Evolutionary conservation across 2,329 filamentous ascomycete genomes (phyloP).

Genomic region (Celoporthe dispersa): DNA sequence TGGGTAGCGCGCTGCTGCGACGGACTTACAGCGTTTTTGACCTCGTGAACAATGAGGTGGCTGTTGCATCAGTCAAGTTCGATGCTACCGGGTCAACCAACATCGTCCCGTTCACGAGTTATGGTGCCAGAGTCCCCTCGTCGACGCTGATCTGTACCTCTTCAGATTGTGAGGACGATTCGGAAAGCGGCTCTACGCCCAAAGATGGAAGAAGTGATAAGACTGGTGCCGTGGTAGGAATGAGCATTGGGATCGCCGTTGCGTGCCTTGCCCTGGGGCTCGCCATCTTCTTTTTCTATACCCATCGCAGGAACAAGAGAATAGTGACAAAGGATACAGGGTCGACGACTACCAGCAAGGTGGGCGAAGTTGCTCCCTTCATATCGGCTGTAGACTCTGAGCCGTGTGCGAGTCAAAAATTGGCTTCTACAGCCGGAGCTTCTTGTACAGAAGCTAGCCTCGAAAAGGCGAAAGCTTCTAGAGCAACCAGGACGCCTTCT

Average conservation of each 20-base stretch:
- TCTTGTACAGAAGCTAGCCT: too few relatives aligned
- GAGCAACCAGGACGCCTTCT: too few relatives aligned
- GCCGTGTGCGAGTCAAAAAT: too few relatives aligned
- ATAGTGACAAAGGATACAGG: background rate
- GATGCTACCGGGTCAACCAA: slow-evolving; percentile 28
- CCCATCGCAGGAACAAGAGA: slow-evolving; percentile 21
- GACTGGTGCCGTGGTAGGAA: slow-evolving; percentile 19
- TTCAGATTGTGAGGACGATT: slow-evolving; percentile 11
- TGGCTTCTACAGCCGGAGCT: too few relatives aligned
- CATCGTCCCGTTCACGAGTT: slow-evolving; percentile 36
- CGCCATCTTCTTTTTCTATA: slow-evolving; percentile 19
- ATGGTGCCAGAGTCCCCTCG: slow-evolving; percentile 35
- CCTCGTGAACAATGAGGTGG: slow-evolving; percentile 38
- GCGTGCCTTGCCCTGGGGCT: slow-evolving; percentile 17
- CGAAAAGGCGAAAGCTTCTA: too few relatives aligned
- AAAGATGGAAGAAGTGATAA: background rate
- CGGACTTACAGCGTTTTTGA: slow-evolving; percentile 42
- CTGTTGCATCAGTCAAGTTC: slow-evolving; percentile 38
- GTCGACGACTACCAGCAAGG: too few relatives aligned
- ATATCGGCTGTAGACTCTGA: too few relatives aligned
- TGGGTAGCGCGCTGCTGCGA: slow-evolving; percentile 37
- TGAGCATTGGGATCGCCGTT: slow-evolving; percentile 21
- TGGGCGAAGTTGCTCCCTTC: too few relatives aligned
- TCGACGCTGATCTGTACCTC: slow-evolving; percentile 33
- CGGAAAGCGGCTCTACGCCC: background rate